Evolutionary conservation across 257 asterid genomes (phyloP), one percentile per base, ranked within the genome.

Genomic region (Linderniella brevidens): DNA sequence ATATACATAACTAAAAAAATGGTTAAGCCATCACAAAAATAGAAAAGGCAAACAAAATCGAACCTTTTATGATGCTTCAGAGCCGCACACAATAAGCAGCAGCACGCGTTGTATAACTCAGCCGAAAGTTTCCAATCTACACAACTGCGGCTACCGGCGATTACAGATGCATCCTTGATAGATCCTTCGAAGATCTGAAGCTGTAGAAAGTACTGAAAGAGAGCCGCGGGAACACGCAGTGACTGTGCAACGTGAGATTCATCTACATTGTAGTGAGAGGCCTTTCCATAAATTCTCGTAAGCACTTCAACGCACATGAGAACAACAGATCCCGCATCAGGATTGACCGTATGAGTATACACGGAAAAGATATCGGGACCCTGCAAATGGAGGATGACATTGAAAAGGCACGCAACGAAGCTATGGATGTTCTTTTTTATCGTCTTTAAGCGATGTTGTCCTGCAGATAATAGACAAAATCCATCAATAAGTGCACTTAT

Each of bases 61-160:
- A 48, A 88, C 97, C 73, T 80, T 60, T 49, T 66, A 67, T 72
- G 79, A 70, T 88, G 92, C 67, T 88, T 88, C 47, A 88, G 71
- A 70, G 78, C 70, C 46, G 86, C 65, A 37, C 76, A 72, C 57
- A 88, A 56, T 67, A 88, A 56, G 58, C 74, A 80, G 63, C 97
- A 88, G 64, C 95, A 78, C 5, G 79, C 77, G 61, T 74, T 75
- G 75, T 80, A 88, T 20, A 88, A 60, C 69, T 76, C 82, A 14
- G 72, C 41, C 13, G 80, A 65, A 42, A 71, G 71, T 42, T 68
- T 66, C 16, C 66, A 59, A 59, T 70, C 82, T 50, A 78, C 53
- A 59, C 62, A 53, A 61, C 44, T 9, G 13, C 49, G 50, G 41
- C 53, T 55, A n/a, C 50, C 25, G 48, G 52, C 50, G 38, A n/a